Evolutionary conservation across 2,329 filamentous ascomycete species (phyloP).

Genomic region (Lasiodiplodia sp.): DNA sequence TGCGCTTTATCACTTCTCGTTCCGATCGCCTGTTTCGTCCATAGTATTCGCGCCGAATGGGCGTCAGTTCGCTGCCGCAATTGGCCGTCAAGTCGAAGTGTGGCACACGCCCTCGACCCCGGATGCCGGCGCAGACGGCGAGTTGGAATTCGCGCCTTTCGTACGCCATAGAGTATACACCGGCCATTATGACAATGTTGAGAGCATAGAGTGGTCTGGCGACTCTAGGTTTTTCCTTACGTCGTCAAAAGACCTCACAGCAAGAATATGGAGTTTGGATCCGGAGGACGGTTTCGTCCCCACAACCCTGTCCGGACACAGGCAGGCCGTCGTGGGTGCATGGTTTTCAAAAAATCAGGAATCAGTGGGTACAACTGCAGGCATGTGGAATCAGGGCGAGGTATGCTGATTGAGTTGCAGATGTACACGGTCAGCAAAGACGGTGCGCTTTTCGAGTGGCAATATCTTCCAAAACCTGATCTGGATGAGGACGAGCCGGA

Average conservation of each 20-base stretch:
- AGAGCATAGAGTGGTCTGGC: slow-evolving; percentile 90
- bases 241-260: slow-evolving; percentile 89
- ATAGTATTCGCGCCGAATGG: slow-evolving; percentile 92
- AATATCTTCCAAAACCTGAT: slow-evolving; percentile 72
- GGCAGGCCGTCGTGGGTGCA: slow-evolving; percentile 89
- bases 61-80: slow-evolving; percentile 85
- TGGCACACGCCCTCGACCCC: slow-evolving; percentile 96
- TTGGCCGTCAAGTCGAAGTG: slow-evolving; percentile 88
- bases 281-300: slow-evolving; percentile 87
- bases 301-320: slow-evolving; percentile 88
- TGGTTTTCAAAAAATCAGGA: slow-evolving; percentile 97
- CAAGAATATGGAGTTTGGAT: slow-evolving; percentile 92
- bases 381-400: not conserved
- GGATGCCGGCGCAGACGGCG: slow-evolving; percentile 77
- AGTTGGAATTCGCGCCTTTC: slow-evolving; percentile 94
- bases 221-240: slow-evolving; percentile 96
- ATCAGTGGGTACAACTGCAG: slow-evolving; percentile 56
- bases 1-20: slow-evolving; percentile 93
- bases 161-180: slow-evolving; percentile 85
- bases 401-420: slow-evolving; percentile 34
- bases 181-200: slow-evolving; percentile 87
- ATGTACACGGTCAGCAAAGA: slow-evolving; percentile 98
- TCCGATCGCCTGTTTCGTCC: slow-evolving; percentile 80
- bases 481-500: slow-evolving; percentile 59
- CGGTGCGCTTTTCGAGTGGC: slow-evolving; percentile 95